Evolutionary conservation across 176 grass and related monocot genomes (phyloP).

Genomic region (Canna indica): DNA sequence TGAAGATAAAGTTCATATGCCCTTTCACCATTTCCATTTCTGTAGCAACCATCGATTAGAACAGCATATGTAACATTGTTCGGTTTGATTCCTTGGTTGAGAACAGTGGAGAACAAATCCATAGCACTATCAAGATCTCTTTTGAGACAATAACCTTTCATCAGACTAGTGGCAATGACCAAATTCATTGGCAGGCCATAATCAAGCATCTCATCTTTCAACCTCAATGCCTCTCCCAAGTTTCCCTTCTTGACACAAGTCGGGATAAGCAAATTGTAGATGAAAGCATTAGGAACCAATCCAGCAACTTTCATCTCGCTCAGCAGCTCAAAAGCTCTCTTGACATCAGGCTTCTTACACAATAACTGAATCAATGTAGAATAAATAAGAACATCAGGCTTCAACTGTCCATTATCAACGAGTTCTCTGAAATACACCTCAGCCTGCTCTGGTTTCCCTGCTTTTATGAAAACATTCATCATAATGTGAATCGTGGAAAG

Average conservation of each 20-base stretch:
- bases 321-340: constrained; percentile 26
- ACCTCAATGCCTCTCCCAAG: constrained; percentile 46
- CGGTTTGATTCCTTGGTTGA: constrained; percentile 32
- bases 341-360: constrained; percentile 37
- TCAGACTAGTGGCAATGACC: constrained; percentile 39
- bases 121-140: constrained; percentile 45
- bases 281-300: constrained; percentile 28
- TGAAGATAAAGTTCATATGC: constrained; percentile 43
- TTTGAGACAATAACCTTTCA: constrained; percentile 53
- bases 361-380: constrained; percentile 15
- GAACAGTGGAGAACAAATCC: constrained; percentile 33
- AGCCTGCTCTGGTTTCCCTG: constrained; percentile 29
- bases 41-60: constrained; percentile 57
- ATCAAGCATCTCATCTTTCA: constrained; percentile 50
- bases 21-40: constrained; percentile 38
- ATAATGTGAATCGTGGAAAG: constrained; percentile 36
- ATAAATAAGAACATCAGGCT: constrained; percentile 33
- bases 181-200: constrained; percentile 37
- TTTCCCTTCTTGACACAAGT: constrained; percentile 46
- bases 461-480: constrained; percentile 43
- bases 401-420: constrained; percentile 13
- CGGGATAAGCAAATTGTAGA: constrained; percentile 29
- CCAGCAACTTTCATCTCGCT: constrained; percentile 41
- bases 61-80: constrained; percentile 42
- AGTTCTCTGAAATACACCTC: constrained; percentile 72